Evolutionary conservation across 768 basidiomycete species (phyloP), one percentile per base, ranked within the genome.

Genomic region (Rhizopogon rudus): DNA sequence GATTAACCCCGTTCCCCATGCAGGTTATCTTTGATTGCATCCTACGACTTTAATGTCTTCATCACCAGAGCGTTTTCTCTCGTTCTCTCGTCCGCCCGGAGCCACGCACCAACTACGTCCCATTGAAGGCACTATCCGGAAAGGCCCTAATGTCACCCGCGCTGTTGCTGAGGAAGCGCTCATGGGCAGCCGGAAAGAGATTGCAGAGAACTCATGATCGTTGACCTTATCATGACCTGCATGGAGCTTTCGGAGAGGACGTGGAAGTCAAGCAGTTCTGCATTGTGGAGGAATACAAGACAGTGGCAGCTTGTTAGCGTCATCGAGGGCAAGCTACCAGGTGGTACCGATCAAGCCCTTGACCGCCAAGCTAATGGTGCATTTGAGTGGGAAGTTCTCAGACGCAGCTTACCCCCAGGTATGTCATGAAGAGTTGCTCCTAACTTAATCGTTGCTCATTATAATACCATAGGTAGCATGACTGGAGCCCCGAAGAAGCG

Each of bases 161-260:
- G 81, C 78, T 53, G 79, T 82, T 46, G 86, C 86, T n/a, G 84
- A 87, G 62, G 61, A 84, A 69, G 68, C 78, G 13, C 70, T 88
- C 54, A 75, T 75, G 12, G 85, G 86, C 5, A 88, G 81, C 67
- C 75, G 73, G 42, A 98, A 98, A 68, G 95, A 98, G 69, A 83
- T 95, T 2, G 95, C 94, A 0, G 95, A 98, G 74, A 98, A 98
- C 67, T 98, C 54, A 98, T 98, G 95, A 97, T 98, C 58, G 95
- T 97, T 25, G 95, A 98, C 67, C 81, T 98, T 46, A 96, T 96
- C 91, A 96, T 60, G 95, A 98, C 71, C 75, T 98, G 35, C 85
- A 95, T 61, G 83, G 83, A 31, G 86, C 88, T 53, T 81, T 96
- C 17, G 91, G 91, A 1, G 86, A 90, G 40, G 78, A 87, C 51